Evolutionary conservation across 2,329 filamentous ascomycete genomes (phyloP), one percentile per base, ranked within the genome.

Genomic region (Colletotrichum orbiculare): DNA sequence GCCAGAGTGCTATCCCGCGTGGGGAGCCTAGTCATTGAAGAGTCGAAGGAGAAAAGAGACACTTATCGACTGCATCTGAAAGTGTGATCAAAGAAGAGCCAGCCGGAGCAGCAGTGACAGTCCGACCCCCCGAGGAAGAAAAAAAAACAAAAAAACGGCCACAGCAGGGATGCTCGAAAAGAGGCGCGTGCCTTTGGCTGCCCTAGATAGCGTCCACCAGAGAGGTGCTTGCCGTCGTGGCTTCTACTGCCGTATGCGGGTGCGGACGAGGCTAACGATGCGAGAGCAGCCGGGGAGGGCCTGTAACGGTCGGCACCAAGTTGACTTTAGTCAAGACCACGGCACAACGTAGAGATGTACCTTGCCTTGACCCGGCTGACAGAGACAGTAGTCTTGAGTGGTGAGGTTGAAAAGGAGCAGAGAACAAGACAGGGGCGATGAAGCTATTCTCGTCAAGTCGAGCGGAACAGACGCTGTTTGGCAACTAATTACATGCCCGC

Each of bases 151-250:
- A n/a, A n/a, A n/a, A n/a, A n/a, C n/a, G n/a, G n/a, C n/a, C n/a
- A n/a, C n/a, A n/a, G n/a, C n/a, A n/a, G n/a, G n/a, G n/a, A n/a
- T n/a, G n/a, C n/a, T n/a, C n/a, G n/a, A n/a, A n/a, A n/a, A n/a
- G n/a, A 25, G 25, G 25, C 25, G 25, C 25, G 25, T 25, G 25
- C 25, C 4, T 17, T 25, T 50, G 34, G 37, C 10, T 6, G 11
- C 34, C 25, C 25, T 37, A 50, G 33, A 37, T n/a, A 25, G 13
- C 25, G 33, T 13, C 13, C 34, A 46, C 34, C 49, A 25, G 73
- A 74, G 73, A 75, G 74, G 72, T 69, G 39, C 10, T 13, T 41
- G 39, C 10, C 9, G 39, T 41, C 39, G 13, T 10, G 39, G 39
- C 10, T 41, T 10, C 58, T 60, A 58, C 59, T 37, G 35, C 8